Conservation (phyloP, 345 rosid genomes). For the Triadica sebifera region DNA sequence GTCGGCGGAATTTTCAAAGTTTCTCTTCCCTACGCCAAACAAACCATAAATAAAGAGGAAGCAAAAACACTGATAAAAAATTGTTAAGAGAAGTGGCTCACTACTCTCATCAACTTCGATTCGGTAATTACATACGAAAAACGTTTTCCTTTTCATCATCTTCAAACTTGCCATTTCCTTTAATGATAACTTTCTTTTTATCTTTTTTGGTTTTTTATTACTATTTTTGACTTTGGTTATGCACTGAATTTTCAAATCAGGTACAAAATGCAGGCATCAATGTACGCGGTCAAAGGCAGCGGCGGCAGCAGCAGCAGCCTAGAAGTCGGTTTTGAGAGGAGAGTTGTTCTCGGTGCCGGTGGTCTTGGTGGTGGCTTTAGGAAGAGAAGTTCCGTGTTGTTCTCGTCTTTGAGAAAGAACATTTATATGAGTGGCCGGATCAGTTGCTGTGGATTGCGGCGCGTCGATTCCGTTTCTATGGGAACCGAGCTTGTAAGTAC, state of each 20-base stretch:
- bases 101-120: background rate
- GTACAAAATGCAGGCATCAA: slow-evolving; percentile 52
- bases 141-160: too few relatives aligned
- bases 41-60: background rate
- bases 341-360: background rate
- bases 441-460: slow-evolving; percentile 38
- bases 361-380: slow-evolving; percentile 12
- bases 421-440: slow-evolving; percentile 26
- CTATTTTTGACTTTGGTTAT: background rate
- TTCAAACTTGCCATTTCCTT: background rate
- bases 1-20: slow-evolving; percentile 51
- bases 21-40: background rate
- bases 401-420: slow-evolving; percentile 18
- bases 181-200: background rate
- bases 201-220: background rate
- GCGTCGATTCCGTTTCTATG: slow-evolving; percentile 39
- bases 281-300: slow-evolving; percentile 37
- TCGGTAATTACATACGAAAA: slow-evolving; percentile 1
- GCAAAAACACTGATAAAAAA: background rate
- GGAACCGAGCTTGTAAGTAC: slow-evolving; percentile 64
- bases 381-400: slow-evolving; percentile 9
- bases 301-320: slow-evolving; percentile 28
- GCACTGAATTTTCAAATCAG: slow-evolving; percentile 23
- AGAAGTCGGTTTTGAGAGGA: slow-evolving; percentile 32
- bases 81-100: background rate